These are phyloP conservation scores for Epichloe scottii DNA, from an alignment of 2,329 filamentous ascomycete species.

Conservation along the genomic window DNA sequence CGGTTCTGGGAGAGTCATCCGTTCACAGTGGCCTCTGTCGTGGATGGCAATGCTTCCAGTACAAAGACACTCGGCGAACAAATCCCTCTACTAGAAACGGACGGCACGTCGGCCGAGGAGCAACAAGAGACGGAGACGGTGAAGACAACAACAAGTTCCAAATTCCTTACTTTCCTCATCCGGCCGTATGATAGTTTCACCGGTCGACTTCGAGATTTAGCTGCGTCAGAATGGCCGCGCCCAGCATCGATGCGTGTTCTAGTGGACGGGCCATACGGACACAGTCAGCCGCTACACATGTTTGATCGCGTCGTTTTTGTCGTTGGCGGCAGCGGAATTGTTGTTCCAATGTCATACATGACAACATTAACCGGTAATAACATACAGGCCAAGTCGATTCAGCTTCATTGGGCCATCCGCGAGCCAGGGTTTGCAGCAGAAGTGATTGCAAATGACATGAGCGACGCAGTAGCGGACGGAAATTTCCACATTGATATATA, in stretches of 20 bases:
- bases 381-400: slow-evolving; percentile 13
- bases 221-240: slow-evolving; percentile 13
- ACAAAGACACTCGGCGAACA: slow-evolving; percentile 17
- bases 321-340: slow-evolving; percentile 33
- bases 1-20: slow-evolving; percentile 38
- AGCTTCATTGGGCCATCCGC: slow-evolving; percentile 31
- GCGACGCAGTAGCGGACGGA: slow-evolving; percentile 13
- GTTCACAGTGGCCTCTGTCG: slow-evolving; percentile 30
- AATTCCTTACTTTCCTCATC: slow-evolving; percentile 29
- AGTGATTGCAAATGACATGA: slow-evolving; percentile 22
- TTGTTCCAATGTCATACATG: slow-evolving; percentile 28
- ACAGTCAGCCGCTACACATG: slow-evolving; percentile 23
- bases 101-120: slow-evolving; percentile 4
- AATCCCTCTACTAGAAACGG: slow-evolving; percentile 18
- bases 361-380: slow-evolving; percentile 12
- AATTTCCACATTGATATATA: slow-evolving; percentile 25
- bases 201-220: slow-evolving; percentile 20
- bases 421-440: slow-evolving; percentile 25
- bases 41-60: slow-evolving; percentile 6
- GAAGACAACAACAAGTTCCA: background rate
- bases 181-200: slow-evolving; percentile 34
- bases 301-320: slow-evolving; percentile 30
- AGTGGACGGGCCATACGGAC: slow-evolving; percentile 33
- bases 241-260: slow-evolving; percentile 22
- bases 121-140: background rate